phyloP scores from a whole-genome alignment of 2,329 filamentous ascomycete genomes.

The Beauveria sp. region DNA sequence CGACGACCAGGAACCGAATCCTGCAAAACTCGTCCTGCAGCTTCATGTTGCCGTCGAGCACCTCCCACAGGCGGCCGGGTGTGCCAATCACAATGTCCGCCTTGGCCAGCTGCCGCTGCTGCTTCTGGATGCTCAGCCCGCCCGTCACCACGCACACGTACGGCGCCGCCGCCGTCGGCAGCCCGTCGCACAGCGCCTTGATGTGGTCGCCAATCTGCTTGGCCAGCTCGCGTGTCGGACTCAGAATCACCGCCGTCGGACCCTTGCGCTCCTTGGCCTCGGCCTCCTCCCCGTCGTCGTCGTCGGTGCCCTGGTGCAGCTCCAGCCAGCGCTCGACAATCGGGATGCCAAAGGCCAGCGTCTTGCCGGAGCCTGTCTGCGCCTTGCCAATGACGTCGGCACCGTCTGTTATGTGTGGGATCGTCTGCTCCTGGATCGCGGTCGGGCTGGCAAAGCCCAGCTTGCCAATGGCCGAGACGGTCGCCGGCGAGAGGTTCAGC shows the following conservation, averaged over 20 bases:
- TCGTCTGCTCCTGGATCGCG: slow-evolving; percentile 68
- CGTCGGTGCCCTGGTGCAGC: slow-evolving; percentile 27
- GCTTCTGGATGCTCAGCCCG: slow-evolving; percentile 89
- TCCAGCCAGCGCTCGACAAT: slow-evolving; percentile 79
- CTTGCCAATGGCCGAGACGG: slow-evolving; percentile 67
- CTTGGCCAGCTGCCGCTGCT: slow-evolving; percentile 72
- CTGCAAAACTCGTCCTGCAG: slow-evolving; percentile 63
- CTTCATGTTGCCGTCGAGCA: slow-evolving; percentile 68
- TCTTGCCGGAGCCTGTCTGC: slow-evolving; percentile 93
- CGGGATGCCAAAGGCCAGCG: slow-evolving; percentile 86
- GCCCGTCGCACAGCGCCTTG: slow-evolving; percentile 58
- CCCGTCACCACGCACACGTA: slow-evolving; percentile 87
- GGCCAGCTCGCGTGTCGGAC: slow-evolving; percentile 86
- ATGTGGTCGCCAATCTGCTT: slow-evolving; percentile 86
- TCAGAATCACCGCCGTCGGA: slow-evolving; percentile 73
- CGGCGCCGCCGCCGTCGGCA: slow-evolving; percentile 44
- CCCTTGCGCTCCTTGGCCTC: slow-evolving; percentile 26
- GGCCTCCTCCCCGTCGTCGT: slow-evolving; percentile 74
- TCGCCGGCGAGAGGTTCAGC: slow-evolving; percentile 63
- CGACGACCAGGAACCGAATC: slow-evolving; percentile 78
- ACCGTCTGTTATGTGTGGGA: slow-evolving; percentile 74
- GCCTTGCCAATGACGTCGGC: slow-evolving; percentile 95
- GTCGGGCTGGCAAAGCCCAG: slow-evolving; percentile 78
- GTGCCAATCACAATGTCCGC: slow-evolving; percentile 93
- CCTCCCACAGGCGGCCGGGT: slow-evolving; percentile 89